Percentiles rank a stretch among this genome's conserved stretches.
These are phyloP conservation scores for Tricholoma hemisulphureum DNA, from an alignment of 768 basidiomycete species.

Conservation along the genomic window DNA sequence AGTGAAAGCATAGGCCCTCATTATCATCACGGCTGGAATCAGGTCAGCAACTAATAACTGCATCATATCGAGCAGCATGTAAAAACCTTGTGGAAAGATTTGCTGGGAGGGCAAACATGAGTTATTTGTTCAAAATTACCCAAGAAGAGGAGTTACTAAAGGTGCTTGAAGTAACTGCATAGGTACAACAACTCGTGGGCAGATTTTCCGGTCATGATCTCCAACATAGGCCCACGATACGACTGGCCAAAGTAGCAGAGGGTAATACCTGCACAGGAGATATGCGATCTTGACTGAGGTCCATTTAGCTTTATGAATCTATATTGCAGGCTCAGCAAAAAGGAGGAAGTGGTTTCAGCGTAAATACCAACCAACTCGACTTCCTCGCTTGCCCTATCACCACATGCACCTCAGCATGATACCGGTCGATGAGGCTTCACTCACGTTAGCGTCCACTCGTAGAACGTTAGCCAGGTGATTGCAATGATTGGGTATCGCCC, in stretches of 20 bases:
- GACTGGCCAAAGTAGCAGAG: slow-evolving; percentile 35
- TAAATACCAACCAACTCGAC: slow-evolving; percentile 30
- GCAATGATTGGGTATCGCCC: slow-evolving; percentile 32
- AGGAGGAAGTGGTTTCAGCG: neutral
- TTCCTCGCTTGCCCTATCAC: slow-evolving; percentile 30
- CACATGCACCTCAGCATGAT: neutral
- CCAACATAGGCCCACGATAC: slow-evolving; percentile 38
- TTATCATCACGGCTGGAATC: slow-evolving; percentile 39
- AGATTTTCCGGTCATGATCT: slow-evolving; percentile 31
- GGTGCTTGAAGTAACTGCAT: slow-evolving; percentile 34
- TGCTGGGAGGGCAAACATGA: slow-evolving; percentile 25
- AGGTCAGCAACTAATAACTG: neutral
- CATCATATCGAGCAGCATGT: neutral
- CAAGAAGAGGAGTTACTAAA: slow-evolving; percentile 24
- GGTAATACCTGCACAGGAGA: slow-evolving; percentile 43
- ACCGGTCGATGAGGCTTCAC: slow-evolving; percentile 8
- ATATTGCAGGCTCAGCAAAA: neutral
- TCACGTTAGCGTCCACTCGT: slow-evolving; percentile 40
- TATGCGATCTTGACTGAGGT: slow-evolving; percentile 40
- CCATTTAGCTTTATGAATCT: slow-evolving; percentile 38
- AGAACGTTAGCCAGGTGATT: slow-evolving; percentile 31
- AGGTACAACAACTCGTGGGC: slow-evolving; percentile 27
- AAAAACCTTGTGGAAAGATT: slow-evolving; percentile 40
- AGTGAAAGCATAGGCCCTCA: slow-evolving; percentile 44
- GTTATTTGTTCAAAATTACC: neutral